Conservation (phyloP, 2,329 filamentous ascomycete genomes). For the Chaetomium olivaceum region DNA sequence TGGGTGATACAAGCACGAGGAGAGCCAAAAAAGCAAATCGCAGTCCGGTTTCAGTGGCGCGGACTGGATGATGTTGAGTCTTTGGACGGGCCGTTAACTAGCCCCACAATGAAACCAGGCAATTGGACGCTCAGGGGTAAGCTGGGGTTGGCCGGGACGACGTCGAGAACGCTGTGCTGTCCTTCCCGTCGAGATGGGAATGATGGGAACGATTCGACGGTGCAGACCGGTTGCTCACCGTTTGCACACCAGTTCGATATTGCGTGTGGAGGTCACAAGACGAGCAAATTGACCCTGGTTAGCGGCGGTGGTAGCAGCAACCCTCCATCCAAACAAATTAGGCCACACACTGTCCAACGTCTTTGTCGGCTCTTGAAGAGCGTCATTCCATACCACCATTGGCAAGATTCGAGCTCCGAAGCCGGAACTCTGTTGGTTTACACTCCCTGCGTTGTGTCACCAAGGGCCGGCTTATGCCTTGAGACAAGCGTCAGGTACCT, state of each 20-base stretch:
- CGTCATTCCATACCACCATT: neutral
- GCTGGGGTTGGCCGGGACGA: neutral
- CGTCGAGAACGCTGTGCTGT: neutral
- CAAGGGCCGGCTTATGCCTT: neutral
- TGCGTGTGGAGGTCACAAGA: conserved; percentile 10
- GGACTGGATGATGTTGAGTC: neutral
- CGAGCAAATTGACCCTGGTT: neutral
- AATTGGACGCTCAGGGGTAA: neutral
- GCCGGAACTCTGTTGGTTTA: conserved; percentile 3
- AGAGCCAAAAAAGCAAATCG: conserved; percentile 9
- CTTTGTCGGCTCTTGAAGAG: neutral
- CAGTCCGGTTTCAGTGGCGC: neutral
- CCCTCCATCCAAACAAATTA: conserved; percentile 7
- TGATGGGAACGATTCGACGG: neutral
- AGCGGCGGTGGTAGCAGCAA: neutral
- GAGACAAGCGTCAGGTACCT: conserved; percentile 7
- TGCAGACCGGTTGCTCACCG: neutral
- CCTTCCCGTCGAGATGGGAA: neutral
- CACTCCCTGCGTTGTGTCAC: neutral
- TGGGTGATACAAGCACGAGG: conserved; percentile 9
- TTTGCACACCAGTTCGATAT: conserved; percentile 6
- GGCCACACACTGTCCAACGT: neutral
- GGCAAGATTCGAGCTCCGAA: neutral
- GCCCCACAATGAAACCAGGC: no score
- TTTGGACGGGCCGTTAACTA: neutral